phyloP scores from a whole-genome alignment of 768 basidiomycete genomes.

The Lepiota venenata region DNA sequence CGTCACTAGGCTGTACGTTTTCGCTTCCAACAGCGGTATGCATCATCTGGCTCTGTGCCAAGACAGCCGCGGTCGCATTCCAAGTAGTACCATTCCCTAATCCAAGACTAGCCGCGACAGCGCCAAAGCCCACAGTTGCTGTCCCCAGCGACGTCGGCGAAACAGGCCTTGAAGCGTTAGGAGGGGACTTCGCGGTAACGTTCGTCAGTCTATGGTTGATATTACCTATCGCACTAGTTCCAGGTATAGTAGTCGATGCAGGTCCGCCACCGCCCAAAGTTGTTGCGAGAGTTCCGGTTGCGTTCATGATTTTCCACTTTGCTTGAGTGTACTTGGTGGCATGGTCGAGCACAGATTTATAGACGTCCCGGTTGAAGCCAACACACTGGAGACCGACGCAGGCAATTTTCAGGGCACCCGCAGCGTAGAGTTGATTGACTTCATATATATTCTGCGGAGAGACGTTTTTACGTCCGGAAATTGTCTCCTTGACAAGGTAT shows the following conservation, averaged over 20 bases:
- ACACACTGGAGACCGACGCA: slow-evolving; percentile 76
- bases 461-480: slow-evolving; percentile 66
- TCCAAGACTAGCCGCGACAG: slow-evolving; percentile 7
- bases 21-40: not conserved
- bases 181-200: not conserved
- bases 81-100: slow-evolving; percentile 6
- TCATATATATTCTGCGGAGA: slow-evolving; percentile 81
- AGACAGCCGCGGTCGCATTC: slow-evolving; percentile 1
- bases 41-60: not conserved
- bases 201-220: not conserved
- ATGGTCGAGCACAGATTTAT: slow-evolving; percentile 63
- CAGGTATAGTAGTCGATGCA: not conserved
- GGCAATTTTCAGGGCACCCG: slow-evolving; percentile 68
- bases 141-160: slow-evolving; percentile 5
- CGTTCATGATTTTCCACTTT: slow-evolving; percentile 27
- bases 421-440: slow-evolving; percentile 65
- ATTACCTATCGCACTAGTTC: not conserved
- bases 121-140: slow-evolving; percentile 1
- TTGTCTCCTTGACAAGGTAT: slow-evolving; percentile 68
- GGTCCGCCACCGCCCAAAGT: not conserved
- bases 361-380: slow-evolving; percentile 68
- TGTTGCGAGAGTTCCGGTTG: not conserved
- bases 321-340: slow-evolving; percentile 44
- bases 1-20: not conserved
- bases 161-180: not conserved